Conservation (phyloP, 331 rosid genomes). For the Quercus lobata region DNA sequence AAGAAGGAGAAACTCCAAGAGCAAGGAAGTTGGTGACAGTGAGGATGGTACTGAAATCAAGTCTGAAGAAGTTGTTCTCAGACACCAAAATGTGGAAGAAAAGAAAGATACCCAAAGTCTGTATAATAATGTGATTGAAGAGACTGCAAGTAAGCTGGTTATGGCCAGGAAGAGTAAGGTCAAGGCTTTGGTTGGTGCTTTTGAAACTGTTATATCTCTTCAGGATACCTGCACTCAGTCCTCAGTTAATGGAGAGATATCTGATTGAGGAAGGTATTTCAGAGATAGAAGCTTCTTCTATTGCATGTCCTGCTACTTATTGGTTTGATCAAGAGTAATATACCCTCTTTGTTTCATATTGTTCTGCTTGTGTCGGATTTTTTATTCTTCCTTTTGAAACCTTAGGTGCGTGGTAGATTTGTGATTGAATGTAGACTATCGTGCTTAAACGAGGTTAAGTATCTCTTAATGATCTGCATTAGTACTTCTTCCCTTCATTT, state of each 20-base stretch:
- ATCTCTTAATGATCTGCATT: neutral
- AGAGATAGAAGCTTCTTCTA: neutral
- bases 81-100: conserved; percentile 51
- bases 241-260: neutral
- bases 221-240: conserved; percentile 43
- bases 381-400: neutral
- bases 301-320: neutral
- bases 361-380: neutral
- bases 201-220: conserved; percentile 86
- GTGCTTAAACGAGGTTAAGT: neutral
- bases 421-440: neutral
- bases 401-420: neutral
- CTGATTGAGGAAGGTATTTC: neutral
- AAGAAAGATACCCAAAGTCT: conserved; percentile 50
- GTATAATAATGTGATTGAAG: conserved; percentile 90
- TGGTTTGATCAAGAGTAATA: neutral
- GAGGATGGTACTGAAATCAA: conserved; percentile 25
- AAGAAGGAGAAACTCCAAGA: conserved; percentile 35
- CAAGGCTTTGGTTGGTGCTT: conserved; percentile 90
- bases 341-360: neutral
- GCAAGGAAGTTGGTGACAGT: conserved; percentile 28
- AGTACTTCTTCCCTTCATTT: no score
- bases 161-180: conserved; percentile 79
- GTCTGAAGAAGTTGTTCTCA: conserved; percentile 60
- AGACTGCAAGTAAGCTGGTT: conserved; percentile 86